phyloP scores from a whole-genome alignment of 2,329 filamentous ascomycete species.

The Talaromyces sp. region DNA sequence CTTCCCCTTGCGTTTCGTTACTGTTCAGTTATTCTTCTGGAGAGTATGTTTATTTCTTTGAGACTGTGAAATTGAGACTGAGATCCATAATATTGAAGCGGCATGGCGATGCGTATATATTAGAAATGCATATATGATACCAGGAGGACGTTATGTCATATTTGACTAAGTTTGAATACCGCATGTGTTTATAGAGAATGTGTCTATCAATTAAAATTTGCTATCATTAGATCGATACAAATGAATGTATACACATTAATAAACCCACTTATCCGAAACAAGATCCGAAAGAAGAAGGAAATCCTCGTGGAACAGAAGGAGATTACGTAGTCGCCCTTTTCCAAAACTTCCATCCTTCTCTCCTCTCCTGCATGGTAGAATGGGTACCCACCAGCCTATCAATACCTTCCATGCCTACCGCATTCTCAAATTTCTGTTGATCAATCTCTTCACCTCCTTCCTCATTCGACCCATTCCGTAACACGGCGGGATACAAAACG shows the following conservation, averaged over 20 bases:
- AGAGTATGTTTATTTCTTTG: not conserved
- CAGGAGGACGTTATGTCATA: constrained; percentile 2
- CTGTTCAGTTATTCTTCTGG: no score
- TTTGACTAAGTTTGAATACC: not conserved
- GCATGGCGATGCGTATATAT: not conserved
- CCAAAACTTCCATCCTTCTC: constrained; percentile 88
- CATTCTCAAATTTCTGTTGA: constrained; percentile 80
- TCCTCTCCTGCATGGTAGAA: constrained; percentile 58
- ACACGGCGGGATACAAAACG: constrained; percentile 86
- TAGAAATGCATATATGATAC: not conserved
- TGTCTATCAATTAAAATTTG: not conserved
- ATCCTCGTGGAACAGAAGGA: not conserved
- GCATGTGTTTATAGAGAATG: not conserved
- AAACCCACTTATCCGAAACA: not conserved
- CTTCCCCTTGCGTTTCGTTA: no score
- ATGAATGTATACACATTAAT: not conserved
- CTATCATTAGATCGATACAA: not conserved
- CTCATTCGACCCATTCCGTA: constrained; percentile 79
- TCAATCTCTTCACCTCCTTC: constrained; percentile 91
- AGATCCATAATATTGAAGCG: not conserved
- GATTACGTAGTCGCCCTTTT: constrained; percentile 38
- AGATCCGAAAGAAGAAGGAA: not conserved
- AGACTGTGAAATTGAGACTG: not conserved
- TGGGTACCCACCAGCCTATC: constrained; percentile 78
- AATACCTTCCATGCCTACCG: constrained; percentile 78